These are phyloP conservation scores for Fagus sylvatica DNA, from an alignment of 306 rosid species.

Conservation along the genomic window DNA sequence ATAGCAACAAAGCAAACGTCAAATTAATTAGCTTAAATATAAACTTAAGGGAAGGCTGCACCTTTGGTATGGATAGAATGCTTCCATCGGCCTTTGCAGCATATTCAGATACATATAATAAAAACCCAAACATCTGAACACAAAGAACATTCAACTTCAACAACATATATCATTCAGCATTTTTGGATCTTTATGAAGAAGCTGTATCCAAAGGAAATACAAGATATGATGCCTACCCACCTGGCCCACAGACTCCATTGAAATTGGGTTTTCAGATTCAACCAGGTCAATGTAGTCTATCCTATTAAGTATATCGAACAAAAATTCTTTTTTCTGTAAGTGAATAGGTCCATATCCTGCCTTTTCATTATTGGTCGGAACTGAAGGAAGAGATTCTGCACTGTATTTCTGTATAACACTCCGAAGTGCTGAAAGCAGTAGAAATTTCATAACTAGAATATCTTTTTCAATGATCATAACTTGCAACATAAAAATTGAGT, in stretches of 20 bases:
- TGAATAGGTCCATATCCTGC: constrained; percentile 65
- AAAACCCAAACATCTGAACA: constrained; percentile 80
- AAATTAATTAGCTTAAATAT: background rate
- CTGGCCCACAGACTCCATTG: constrained; percentile 90
- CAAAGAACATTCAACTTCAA: constrained; percentile 28
- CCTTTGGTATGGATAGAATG: constrained; percentile 68
- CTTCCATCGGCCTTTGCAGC: constrained; percentile 47
- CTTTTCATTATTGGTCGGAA: constrained; percentile 66
- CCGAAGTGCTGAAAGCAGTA: constrained; percentile 68
- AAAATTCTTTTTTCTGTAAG: constrained; percentile 43
- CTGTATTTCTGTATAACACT: constrained; percentile 64
- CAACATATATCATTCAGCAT: constrained; percentile 16
- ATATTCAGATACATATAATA: constrained; percentile 64
- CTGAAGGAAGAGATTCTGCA: constrained; percentile 52
- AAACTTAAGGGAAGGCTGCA: constrained; percentile 19
- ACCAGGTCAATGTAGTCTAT: constrained; percentile 40
- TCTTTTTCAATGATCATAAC: constrained; percentile 24
- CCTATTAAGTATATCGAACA: constrained; percentile 59
- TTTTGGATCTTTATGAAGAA: constrained; percentile 23
- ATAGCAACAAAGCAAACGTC: background rate
- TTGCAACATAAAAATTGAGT: background rate
- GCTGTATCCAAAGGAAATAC: constrained; percentile 1
- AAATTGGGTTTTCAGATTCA: constrained; percentile 64
- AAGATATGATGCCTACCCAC: constrained; percentile 35
- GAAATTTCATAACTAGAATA: constrained; percentile 19